phyloP scores from a whole-genome alignment of 2,329 filamentous ascomycete genomes.

The Ustilaginoidea virens region DNA sequence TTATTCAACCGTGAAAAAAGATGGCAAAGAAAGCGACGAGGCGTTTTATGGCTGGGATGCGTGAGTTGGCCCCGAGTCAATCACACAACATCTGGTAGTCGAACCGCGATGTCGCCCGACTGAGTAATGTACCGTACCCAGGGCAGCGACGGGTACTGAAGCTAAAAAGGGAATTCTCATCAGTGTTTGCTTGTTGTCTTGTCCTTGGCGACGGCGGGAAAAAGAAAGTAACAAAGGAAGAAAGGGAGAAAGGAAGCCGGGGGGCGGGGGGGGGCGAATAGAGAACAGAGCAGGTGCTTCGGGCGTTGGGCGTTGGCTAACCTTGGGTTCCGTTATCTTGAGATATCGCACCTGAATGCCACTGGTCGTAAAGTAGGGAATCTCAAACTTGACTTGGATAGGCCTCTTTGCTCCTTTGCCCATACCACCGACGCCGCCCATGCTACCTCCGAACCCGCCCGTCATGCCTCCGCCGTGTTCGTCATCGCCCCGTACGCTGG shows the following conservation, averaged over 20 bases:
- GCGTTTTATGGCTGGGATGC: background rate
- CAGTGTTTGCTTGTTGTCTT: slow-evolving; percentile 3
- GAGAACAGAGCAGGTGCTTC: no score
- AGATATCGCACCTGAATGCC: slow-evolving; percentile 96
- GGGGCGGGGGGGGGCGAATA: background rate
- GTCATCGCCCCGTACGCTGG: slow-evolving; percentile 87
- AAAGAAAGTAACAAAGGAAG: background rate
- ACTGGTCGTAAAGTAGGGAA: slow-evolving; percentile 99
- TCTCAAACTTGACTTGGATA: slow-evolving; percentile 99
- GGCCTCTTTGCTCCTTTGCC: slow-evolving; percentile 83
- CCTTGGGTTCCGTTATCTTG: slow-evolving; percentile 99
- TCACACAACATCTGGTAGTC: slow-evolving; percentile 79
- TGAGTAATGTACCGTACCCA: slow-evolving; percentile 99
- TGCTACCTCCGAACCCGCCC: slow-evolving; percentile 88
- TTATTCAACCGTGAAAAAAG: no score
- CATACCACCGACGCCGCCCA: slow-evolving; percentile 68
- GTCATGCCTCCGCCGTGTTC: slow-evolving; percentile 96
- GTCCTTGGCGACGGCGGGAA: background rate
- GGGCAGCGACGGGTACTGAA: slow-evolving; percentile 94
- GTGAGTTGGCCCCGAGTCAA: background rate
- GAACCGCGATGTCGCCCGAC: slow-evolving; percentile 88
- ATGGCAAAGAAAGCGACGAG: no score
- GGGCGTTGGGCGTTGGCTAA: no score
- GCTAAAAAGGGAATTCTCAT: slow-evolving; percentile 28
- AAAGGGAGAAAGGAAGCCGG: background rate